A percentile compares a stretch with the other conserved stretches of the same genome.
phyloP scores from a whole-genome alignment of 371 early-diverging fungal species.

The Actinomucor elegans region DNA sequence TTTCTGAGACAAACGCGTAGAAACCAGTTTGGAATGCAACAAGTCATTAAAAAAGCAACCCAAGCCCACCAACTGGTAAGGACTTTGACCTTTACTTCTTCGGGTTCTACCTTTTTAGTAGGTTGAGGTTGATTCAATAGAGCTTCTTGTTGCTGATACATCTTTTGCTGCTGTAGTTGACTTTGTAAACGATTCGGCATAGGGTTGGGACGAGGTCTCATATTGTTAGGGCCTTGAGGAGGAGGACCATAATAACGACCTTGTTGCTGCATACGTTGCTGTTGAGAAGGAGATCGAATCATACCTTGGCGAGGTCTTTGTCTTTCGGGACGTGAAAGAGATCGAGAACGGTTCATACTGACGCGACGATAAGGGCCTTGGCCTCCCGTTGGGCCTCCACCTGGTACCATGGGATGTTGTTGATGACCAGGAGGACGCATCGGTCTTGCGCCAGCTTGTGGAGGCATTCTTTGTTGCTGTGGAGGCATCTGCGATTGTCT shows the following conservation, averaged over 20 bases:
- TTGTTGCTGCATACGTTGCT: conserved; percentile 20
- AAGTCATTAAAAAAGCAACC: conserved; percentile 54
- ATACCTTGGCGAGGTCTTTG: conserved; percentile 47
- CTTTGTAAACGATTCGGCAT: conserved; percentile 47
- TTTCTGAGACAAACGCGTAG: conserved; percentile 48
- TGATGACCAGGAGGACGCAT: conserved; percentile 7
- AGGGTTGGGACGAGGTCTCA: conserved; percentile 21
- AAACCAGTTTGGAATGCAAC: conserved; percentile 56
- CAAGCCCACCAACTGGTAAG: conserved; percentile 53
- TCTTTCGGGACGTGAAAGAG: conserved; percentile 47
- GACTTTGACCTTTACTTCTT: conserved; percentile 47
- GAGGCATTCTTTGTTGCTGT: neutral
- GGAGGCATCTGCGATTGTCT: neutral
- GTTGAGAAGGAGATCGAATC: conserved; percentile 45
- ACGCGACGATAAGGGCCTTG: conserved; percentile 23
- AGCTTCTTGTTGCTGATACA: conserved; percentile 34
- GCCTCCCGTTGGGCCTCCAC: conserved; percentile 3
- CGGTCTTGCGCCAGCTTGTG: conserved; percentile 2
- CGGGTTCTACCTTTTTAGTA: conserved; percentile 15
- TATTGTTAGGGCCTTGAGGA: neutral
- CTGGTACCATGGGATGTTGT: conserved; percentile 6
- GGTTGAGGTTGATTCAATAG: conserved; percentile 11
- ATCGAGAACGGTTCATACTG: conserved; percentile 36
- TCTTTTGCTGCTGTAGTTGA: conserved; percentile 49
- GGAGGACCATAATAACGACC: neutral